These are phyloP conservation scores for Adansonia rubrostipa DNA, from an alignment of 441 rosid species.

Conservation along the genomic window DNA sequence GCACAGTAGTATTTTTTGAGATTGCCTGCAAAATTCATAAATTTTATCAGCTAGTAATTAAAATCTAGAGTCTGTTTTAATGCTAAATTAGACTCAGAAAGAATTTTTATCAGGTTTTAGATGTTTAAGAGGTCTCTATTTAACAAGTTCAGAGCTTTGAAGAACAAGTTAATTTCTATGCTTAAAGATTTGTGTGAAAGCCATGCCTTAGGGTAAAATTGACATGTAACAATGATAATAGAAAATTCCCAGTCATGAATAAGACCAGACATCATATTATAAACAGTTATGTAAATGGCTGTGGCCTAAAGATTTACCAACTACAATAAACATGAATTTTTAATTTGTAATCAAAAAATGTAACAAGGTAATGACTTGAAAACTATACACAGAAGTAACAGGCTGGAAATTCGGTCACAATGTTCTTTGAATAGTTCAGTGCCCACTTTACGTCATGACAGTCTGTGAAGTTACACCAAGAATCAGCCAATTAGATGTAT, in stretches of 20 bases:
- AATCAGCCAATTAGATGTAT: neutral
- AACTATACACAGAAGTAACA: neutral
- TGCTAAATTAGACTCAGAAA: neutral
- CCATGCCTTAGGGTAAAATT: neutral
- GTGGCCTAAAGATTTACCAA: neutral
- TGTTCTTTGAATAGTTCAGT: neutral
- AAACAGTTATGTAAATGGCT: neutral
- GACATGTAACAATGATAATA: neutral
- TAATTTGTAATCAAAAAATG: neutral
- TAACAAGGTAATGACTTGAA: neutral
- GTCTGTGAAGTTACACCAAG: neutral
- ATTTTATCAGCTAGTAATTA: constrained; percentile 8
- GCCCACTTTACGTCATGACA: neutral
- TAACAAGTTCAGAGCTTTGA: neutral
- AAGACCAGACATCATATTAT: neutral
- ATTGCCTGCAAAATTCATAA: constrained; percentile 56
- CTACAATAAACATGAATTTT: neutral
- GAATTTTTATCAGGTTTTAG: neutral
- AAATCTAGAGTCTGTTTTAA: neutral
- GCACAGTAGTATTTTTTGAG: constrained; percentile 48
- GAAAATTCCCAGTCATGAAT: neutral
- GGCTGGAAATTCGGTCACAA: neutral
- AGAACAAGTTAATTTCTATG: neutral
- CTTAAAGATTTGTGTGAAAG: neutral
- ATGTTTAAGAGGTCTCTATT: neutral